Base-by-base conservation (phyloP, 2,329 filamentous ascomycete genomes). In the Fusarium brachygibbosum region DNA sequence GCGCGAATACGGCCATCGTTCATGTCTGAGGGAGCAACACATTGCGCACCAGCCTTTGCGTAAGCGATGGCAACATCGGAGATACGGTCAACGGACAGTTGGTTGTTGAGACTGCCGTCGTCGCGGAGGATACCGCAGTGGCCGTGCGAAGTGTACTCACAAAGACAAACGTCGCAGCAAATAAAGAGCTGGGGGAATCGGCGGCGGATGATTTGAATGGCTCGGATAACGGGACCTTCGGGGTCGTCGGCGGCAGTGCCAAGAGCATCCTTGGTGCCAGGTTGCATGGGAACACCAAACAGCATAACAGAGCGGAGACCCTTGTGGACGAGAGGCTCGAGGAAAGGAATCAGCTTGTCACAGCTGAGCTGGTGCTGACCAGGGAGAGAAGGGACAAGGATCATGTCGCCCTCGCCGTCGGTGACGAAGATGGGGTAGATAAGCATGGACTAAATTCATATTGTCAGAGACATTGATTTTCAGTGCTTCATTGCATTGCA, bases 61-160 rank as follows among this genome's bases (percentile, higher is more conserved):
- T 99, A 99, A 34, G 95, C 93, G 69, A 98, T 86, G n/a, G 96
- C 95, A n/a, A 98, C 95, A 78, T 98, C 94, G 5, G 93, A 95
- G 74, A 99, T 94, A 66, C 96, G 91, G 77, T 98, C 95, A 11
- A 98, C 94, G 5, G 94, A 97, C 46, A 97, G 87, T 69, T 91
- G 89, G 78, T 99, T 98, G 86, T 98, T 97, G 63, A 99, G 86
- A 67, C 90, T 92, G 67, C 94, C 94, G 78, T 99, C 96, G 72
- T 98, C 94, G 59, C 94, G 90, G 45, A 99, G 86, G 74, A 99
- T 98, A 54, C 96, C 96, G 78, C 96, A 99, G 84, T 99, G 96
- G 44, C 96, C 96, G 80, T 99, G 96, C 9, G 93, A 96, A 1
- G 96, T 99, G 83, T 99, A 99, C 82, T 99, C 96, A 87, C 96